Conservation (phyloP, 2,329 filamentous ascomycete species). For the Canariomyces notabilis region DNA sequence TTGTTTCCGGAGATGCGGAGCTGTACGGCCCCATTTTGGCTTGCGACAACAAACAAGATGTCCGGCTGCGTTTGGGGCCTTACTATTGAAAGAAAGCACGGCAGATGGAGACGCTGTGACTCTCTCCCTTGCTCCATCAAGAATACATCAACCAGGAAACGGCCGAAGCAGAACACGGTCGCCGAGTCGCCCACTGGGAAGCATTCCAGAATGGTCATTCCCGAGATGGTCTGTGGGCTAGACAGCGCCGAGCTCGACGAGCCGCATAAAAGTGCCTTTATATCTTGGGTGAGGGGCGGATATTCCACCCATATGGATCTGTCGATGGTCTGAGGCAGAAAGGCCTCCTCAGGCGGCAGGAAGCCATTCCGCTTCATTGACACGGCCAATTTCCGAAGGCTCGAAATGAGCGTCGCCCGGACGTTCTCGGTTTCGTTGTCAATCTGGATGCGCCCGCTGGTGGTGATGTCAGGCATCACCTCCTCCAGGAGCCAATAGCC, state of each 20-base stretch:
- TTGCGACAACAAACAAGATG: conserved; percentile 69
- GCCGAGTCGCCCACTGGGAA: conserved; percentile 73
- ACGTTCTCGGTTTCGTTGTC: conserved; percentile 48
- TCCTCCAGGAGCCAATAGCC: conserved; percentile 71
- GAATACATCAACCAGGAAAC: conserved; percentile 68
- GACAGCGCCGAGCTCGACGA: conserved; percentile 47
- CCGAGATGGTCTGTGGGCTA: conserved; percentile 42
- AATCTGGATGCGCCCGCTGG: conserved; percentile 37
- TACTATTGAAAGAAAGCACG: conserved; percentile 70
- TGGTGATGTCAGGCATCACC: conserved; percentile 45
- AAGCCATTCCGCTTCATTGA: conserved; percentile 84
- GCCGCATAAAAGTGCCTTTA: conserved; percentile 64
- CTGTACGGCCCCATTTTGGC: conserved; percentile 73
- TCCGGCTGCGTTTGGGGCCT: conserved; percentile 64
- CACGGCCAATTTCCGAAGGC: conserved; percentile 67
- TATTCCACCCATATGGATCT: conserved; percentile 79
- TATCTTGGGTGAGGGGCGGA: conserved; percentile 66
- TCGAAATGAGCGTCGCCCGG: conserved; percentile 54
- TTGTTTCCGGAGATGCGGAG: conserved; percentile 66
- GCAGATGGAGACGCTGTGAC: conserved; percentile 62
- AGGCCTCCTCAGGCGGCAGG: conserved; percentile 62
- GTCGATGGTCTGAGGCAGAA: conserved; percentile 73
- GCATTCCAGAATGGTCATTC: conserved; percentile 56
- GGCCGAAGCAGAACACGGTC: conserved; percentile 72
- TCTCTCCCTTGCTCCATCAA: conserved; percentile 69